Evolutionary conservation across 371 early-diverging fungal genomes (phyloP).

Genomic region (Rhizopus stolonifer): DNA sequence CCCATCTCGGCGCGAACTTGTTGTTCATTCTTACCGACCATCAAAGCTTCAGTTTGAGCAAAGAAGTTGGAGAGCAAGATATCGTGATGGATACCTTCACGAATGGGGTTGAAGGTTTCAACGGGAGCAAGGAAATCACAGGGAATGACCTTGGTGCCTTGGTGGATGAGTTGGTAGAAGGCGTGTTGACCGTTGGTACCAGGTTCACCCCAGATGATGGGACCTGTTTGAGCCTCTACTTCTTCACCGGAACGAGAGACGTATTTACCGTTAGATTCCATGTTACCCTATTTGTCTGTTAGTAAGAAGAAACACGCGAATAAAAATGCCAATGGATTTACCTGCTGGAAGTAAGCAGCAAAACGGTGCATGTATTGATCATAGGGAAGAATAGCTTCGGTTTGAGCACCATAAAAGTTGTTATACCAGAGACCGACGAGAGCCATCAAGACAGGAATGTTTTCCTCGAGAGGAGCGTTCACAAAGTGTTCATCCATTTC

Average conservation of each 20-base stretch:
- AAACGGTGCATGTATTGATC: conserved; percentile 98
- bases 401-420: conserved; percentile 94
- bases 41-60: conserved; percentile 98
- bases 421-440: conserved; percentile 98
- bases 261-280: conserved; percentile 99
- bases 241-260: conserved; percentile 77
- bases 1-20: conserved; percentile 78
- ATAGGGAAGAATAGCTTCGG: conserved; percentile 96
- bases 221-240: conserved; percentile 88
- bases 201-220: conserved; percentile 99
- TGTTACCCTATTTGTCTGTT: conserved; percentile 76
- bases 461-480: conserved; percentile 83
- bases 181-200: conserved; percentile 99
- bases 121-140: conserved; percentile 96
- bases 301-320: too few relatives aligned
- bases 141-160: conserved; percentile 96
- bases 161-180: conserved; percentile 99
- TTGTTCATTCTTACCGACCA: conserved; percentile 86
- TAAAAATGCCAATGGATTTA: too few relatives aligned
- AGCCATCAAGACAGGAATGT: conserved; percentile 92
- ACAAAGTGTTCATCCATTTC: conserved; percentile 97
- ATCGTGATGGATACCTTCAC: conserved; percentile 80
- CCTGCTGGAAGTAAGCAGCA: conserved; percentile 97
- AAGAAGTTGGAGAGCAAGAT: conserved; percentile 98
- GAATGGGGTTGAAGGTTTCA: conserved; percentile 85